Conservation (phyloP, 164 flowering plant species). For the Dillenia suffruticosa region DNA sequence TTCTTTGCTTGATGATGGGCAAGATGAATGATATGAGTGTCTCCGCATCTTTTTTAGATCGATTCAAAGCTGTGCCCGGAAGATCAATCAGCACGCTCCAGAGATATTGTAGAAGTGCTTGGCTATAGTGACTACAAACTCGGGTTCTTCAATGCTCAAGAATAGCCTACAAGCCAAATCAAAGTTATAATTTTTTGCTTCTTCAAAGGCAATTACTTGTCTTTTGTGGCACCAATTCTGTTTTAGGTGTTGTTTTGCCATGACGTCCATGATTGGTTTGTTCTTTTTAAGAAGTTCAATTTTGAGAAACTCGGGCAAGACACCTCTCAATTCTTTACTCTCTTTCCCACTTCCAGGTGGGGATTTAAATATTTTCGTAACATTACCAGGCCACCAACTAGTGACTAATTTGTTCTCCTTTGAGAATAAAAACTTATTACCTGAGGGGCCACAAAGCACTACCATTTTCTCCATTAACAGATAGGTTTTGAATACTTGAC, state of each 20-base stretch:
- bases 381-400: conserved; percentile 21
- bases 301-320: conserved; percentile 19
- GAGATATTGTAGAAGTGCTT: conserved; percentile 27
- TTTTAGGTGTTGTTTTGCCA: conserved; percentile 12
- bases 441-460: conserved; percentile 13
- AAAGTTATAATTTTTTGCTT: conserved; percentile 29
- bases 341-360: conserved; percentile 16
- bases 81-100: conserved; percentile 37
- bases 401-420: conserved; percentile 22
- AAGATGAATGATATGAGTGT: conserved; percentile 27
- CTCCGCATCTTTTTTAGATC: conserved; percentile 30
- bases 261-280: conserved; percentile 20
- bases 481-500: conserved; percentile 22
- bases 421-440: conserved; percentile 25
- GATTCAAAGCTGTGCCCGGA: conserved; percentile 45
- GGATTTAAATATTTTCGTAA: conserved; percentile 20
- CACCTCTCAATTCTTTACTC: conserved; percentile 13
- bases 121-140: conserved; percentile 17
- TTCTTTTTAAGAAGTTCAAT: conserved; percentile 23
- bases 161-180: conserved; percentile 33
- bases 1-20: conserved; percentile 32
- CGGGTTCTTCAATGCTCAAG: conserved; percentile 35
- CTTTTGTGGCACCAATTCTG: conserved; percentile 18
- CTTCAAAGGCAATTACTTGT: conserved; percentile 12
- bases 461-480: conserved; percentile 16